These are phyloP conservation scores for Rubia tinctorum DNA, from an alignment of 305 asterid species.

Conservation along the genomic window DNA sequence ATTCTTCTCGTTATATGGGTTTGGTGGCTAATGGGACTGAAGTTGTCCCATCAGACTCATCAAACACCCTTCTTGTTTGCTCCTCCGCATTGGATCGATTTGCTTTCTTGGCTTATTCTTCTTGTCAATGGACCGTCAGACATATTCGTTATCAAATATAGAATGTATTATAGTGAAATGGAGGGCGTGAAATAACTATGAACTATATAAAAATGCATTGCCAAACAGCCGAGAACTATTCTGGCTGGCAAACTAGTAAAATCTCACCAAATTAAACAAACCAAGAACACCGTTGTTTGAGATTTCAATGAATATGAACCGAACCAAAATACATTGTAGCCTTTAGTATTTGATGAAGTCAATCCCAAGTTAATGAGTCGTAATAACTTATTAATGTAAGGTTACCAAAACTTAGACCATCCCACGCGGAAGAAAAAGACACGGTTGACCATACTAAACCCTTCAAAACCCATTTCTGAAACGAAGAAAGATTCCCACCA, in stretches of 20 bases:
- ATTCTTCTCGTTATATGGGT: too few species aligned
- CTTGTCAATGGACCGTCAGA: too few species aligned
- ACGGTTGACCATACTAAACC: background rate
- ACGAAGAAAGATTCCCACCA: background rate
- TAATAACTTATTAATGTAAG: background rate
- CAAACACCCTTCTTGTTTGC: too few species aligned
- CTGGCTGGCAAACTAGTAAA: background rate
- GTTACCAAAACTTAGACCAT: background rate
- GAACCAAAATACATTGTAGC: background rate
- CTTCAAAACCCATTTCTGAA: background rate
- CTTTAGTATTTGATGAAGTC: background rate
- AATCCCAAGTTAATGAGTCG: background rate
- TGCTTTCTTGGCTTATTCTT: too few species aligned
- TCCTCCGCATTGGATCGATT: too few species aligned
- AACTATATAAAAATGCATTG: too few species aligned
- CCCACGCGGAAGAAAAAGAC: constrained; percentile 10
- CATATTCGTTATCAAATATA: too few species aligned
- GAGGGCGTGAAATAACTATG: too few species aligned
- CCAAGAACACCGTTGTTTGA: background rate
- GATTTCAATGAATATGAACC: background rate
- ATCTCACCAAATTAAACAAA: background rate
- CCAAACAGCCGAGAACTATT: background rate
- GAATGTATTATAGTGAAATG: too few species aligned
- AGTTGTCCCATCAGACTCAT: too few species aligned
- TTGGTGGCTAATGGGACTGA: too few species aligned